Conservation (phyloP, 2,329 filamentous ascomycete species). For the Tolypocladium ovalisporum region DNA sequence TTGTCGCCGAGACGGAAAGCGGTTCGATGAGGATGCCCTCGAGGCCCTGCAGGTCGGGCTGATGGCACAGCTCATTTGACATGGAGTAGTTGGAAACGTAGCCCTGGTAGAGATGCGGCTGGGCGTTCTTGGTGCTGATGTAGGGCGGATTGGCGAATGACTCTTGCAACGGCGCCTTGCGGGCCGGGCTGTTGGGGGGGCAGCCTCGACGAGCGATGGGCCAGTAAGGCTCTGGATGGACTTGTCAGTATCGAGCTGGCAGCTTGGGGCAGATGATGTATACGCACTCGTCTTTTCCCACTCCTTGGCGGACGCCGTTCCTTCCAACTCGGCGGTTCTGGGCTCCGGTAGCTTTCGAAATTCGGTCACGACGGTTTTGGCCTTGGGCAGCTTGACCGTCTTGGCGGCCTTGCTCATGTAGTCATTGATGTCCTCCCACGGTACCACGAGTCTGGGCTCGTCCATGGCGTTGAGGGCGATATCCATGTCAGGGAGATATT, state of each 20-base stretch:
- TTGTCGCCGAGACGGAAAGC: slow-evolving; percentile 43
- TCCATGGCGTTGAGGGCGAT: slow-evolving; percentile 58
- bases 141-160: slow-evolving; percentile 32
- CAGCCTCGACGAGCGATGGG: slow-evolving; percentile 48
- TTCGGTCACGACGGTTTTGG: slow-evolving; percentile 30
- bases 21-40: slow-evolving; percentile 56
- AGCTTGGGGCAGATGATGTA: too few relatives aligned
- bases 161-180: slow-evolving; percentile 30
- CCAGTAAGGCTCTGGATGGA: slow-evolving; percentile 37
- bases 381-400: slow-evolving; percentile 30
- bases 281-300: slow-evolving; percentile 42
- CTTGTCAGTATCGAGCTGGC: not conserved
- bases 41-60: slow-evolving; percentile 50
- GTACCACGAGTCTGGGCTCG: slow-evolving; percentile 52
- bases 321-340: slow-evolving; percentile 21
- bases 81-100: slow-evolving; percentile 52
- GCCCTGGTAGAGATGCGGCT: slow-evolving; percentile 41
- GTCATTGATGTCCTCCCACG: slow-evolving; percentile 49
- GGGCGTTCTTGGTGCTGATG: slow-evolving; percentile 33
- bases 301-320: slow-evolving; percentile 25
- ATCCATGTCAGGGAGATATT: slow-evolving; percentile 55
- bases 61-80: slow-evolving; percentile 52
- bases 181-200: slow-evolving; percentile 49
- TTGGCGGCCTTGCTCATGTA: slow-evolving; percentile 42
- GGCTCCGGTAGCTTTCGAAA: slow-evolving; percentile 32